These are phyloP conservation scores for Hyaloscypha bicolor DNA, from an alignment of 495 filamentous ascomycete genomes.

Conservation along the genomic window DNA sequence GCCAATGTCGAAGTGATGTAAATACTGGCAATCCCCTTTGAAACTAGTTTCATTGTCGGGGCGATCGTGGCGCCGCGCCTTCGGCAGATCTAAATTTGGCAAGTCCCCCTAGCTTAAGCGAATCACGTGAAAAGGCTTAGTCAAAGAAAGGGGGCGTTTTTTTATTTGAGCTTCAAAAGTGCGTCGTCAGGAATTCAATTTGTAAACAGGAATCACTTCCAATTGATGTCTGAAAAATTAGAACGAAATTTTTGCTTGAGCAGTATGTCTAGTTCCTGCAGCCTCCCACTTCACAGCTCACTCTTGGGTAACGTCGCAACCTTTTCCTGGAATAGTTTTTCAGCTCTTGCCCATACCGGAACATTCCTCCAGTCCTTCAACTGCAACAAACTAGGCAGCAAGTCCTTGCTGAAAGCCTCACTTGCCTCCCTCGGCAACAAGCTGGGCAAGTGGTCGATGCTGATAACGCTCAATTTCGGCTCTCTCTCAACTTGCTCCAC, in stretches of 20 bases:
- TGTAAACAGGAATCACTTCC: background rate
- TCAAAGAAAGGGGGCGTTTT: background rate
- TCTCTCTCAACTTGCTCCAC: constrained; percentile 54
- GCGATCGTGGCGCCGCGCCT: background rate
- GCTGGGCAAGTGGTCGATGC: constrained; percentile 89
- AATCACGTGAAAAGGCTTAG: background rate
- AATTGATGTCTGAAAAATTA: background rate
- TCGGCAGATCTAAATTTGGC: background rate
- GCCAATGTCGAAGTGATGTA: background rate
- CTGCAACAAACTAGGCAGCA: constrained; percentile 77
- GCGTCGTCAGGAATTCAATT: too few relatives aligned
- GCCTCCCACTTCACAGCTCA: constrained; percentile 10
- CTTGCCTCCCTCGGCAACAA: constrained; percentile 85
- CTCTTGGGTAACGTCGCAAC: constrained; percentile 66
- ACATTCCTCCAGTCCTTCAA: constrained; percentile 72
- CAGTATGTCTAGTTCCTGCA: constrained; percentile 7
- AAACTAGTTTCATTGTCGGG: background rate
- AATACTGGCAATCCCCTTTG: background rate
- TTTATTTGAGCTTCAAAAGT: too few relatives aligned
- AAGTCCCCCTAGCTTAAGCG: background rate
- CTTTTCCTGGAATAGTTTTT: constrained; percentile 85
- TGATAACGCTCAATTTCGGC: constrained; percentile 74
- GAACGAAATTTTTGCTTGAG: constrained; percentile 1
- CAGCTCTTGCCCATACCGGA: constrained; percentile 81
- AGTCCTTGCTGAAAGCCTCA: constrained; percentile 79